Base-by-base conservation (phyloP, 139 green algal genomes). In the Pseudopediastrum boryanum region DNA sequence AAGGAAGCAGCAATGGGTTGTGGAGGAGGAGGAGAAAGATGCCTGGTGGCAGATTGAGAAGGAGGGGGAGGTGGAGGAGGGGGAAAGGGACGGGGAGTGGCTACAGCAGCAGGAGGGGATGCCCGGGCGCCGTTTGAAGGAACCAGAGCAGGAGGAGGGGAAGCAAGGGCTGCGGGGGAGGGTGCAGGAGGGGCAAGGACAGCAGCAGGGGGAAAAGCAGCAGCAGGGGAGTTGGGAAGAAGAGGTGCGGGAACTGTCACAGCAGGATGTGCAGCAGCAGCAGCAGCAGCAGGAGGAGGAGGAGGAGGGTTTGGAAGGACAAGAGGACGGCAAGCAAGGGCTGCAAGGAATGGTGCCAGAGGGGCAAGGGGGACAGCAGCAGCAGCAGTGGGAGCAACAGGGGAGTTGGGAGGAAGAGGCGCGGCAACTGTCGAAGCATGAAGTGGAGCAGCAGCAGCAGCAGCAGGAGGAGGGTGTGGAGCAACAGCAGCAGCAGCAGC, bases 81-180 rank as follows among this genome's bases (percentile, higher is more conserved):
- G 59, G 29, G 35, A 46, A 29, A 19, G 59, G 4, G 35, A 27
- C 13, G 35, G 2, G 6, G 19, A 43, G 59, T 36, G 23, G 59
- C 59, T 27, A 44, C 59, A 38, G 31, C 31, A 68, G 59, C 54
- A 64, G 54, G 27, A 64, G n/a, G n/a, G n/a, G n/a, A n/a, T n/a
- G n/a, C n/a, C n/a, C n/a, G n/a, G n/a, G n/a, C n/a, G n/a, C n/a
- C n/a, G n/a, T n/a, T n/a, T n/a, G n/a, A n/a, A n/a, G n/a, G n/a
- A n/a, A n/a, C n/a, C n/a, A n/a, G n/a, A n/a, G n/a, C n/a, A n/a
- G n/a, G n/a, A n/a, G n/a, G n/a, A n/a, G n/a, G n/a, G n/a, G n/a
- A n/a, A n/a, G n/a, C n/a, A n/a, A n/a, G n/a, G n/a, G n/a, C n/a
- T n/a, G n/a, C n/a, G n/a, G n/a, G n/a, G n/a, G n/a, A n/a, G n/a